Evolutionary conservation across 2,329 filamentous ascomycete genomes (phyloP).

Genomic region (Colletotrichum cereale): DNA sequence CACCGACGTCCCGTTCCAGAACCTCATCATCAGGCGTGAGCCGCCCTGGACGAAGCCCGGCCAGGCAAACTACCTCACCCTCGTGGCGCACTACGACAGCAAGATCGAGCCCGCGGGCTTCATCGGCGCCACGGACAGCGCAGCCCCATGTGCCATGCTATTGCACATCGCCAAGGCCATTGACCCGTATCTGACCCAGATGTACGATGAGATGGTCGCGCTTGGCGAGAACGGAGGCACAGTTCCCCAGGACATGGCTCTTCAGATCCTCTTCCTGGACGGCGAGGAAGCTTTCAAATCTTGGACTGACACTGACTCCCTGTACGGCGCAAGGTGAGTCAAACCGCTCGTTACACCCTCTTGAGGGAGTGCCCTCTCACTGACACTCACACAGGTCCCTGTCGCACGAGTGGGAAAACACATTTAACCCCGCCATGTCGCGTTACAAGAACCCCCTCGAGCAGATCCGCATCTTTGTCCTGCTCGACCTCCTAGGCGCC

Average conservation of each 20-base stretch:
- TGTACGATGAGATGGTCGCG: constrained; percentile 77
- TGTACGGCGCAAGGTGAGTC: constrained; percentile 79
- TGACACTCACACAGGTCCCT: constrained; percentile 63
- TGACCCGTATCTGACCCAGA: constrained; percentile 77
- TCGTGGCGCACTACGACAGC: constrained; percentile 89
- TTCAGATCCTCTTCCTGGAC: constrained; percentile 85
- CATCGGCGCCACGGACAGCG: constrained; percentile 87
- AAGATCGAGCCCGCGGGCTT: constrained; percentile 80
- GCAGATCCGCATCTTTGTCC: constrained; percentile 81
- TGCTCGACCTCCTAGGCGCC: constrained; percentile 79
- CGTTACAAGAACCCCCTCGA: constrained; percentile 76
- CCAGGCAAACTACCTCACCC: constrained; percentile 78
- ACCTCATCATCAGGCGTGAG: constrained; percentile 82
- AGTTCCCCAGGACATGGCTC: constrained; percentile 76
- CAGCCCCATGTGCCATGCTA: constrained; percentile 86
- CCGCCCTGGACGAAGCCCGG: constrained; percentile 80
- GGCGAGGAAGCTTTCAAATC: constrained; percentile 83
- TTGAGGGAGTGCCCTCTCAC: neutral
- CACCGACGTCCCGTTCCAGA: constrained; percentile 78
- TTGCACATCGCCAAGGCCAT: constrained; percentile 81
- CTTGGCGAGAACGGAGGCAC: constrained; percentile 61
- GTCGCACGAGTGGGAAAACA: constrained; percentile 78
- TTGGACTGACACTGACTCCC: constrained; percentile 80
- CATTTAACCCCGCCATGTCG: constrained; percentile 74
- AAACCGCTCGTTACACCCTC: neutral